phyloP scores from a whole-genome alignment of 2,329 filamentous ascomycete species.

The Claviceps lovelessii region DNA sequence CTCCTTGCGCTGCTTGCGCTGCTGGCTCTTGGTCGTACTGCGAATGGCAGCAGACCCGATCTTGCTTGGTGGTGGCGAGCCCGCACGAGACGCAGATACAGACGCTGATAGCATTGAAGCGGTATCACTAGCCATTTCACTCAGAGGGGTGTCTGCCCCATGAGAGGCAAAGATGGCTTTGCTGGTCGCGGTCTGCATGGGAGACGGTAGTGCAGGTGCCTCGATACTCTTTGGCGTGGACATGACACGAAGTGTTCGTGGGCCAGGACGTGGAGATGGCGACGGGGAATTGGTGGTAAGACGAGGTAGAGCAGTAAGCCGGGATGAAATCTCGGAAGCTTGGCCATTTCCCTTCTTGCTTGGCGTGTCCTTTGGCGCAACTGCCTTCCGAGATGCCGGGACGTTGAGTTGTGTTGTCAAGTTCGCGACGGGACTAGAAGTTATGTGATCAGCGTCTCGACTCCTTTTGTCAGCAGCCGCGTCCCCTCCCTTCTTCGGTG shows the following conservation, averaged over 20 bases:
- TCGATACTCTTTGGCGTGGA: slow-evolving; percentile 45
- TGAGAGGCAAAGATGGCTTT: slow-evolving; percentile 22
- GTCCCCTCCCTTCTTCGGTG: slow-evolving; percentile 18
- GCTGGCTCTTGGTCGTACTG: slow-evolving; percentile 61
- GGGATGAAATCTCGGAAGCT: slow-evolving; percentile 17
- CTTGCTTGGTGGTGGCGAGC: slow-evolving; percentile 50
- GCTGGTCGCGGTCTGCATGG: slow-evolving; percentile 15
- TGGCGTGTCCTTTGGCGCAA: background rate
- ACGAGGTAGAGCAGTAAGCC: slow-evolving; percentile 37
- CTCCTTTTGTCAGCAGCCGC: slow-evolving; percentile 16
- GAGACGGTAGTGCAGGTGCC: slow-evolving; percentile 26
- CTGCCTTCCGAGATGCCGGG: background rate
- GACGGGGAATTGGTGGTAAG: slow-evolving; percentile 31
- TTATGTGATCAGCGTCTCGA: background rate
- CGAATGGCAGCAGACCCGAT: slow-evolving; percentile 56
- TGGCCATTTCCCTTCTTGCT: background rate
- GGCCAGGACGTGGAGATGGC: slow-evolving; percentile 34
- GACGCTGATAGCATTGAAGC: slow-evolving; percentile 61
- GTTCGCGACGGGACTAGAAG: background rate
- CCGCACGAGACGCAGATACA: slow-evolving; percentile 51
- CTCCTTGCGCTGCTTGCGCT: slow-evolving; percentile 62
- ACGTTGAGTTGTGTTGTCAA: background rate
- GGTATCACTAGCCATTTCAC: slow-evolving; percentile 63
- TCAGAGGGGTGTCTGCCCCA: slow-evolving; percentile 57
- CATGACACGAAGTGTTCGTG: slow-evolving; percentile 52